phyloP scores from a whole-genome alignment of 805 yeast genomes.

The Tetrapisispora iriomotensis region DNA sequence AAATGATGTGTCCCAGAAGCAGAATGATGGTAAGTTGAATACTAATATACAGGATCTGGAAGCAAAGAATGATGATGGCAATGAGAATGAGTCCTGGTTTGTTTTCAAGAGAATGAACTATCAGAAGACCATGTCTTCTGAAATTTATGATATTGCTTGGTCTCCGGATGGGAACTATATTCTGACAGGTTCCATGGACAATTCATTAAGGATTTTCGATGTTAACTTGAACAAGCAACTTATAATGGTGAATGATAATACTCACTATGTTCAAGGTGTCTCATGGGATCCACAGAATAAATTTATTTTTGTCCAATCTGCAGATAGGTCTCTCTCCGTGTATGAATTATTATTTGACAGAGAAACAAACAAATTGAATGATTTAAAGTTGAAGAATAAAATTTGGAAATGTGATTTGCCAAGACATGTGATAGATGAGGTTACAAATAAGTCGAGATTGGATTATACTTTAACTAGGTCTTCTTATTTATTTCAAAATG shows the following conservation, averaged over 20 bases:
- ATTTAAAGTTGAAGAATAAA: conserved; percentile 29
- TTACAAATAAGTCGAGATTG: not conserved
- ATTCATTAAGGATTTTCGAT: conserved; percentile 59
- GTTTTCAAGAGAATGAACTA: conserved; percentile 36
- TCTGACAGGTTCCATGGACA: conserved; percentile 90
- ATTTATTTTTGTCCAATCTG: conserved; percentile 76
- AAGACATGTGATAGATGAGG: conserved; percentile 1
- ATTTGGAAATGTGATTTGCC: conserved; percentile 33
- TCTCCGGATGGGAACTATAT: conserved; percentile 72
- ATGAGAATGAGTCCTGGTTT: conserved; percentile 64
- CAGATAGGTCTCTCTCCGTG: conserved; percentile 76
- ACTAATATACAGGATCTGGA: not conserved
- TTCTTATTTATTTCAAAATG: conserved; percentile 57
- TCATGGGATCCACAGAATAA: conserved; percentile 86
- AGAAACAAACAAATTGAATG: conserved; percentile 8
- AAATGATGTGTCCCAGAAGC: conserved; percentile 41
- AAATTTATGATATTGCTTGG: conserved; percentile 89
- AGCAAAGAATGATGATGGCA: conserved; percentile 11
- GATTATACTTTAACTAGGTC: conserved; percentile 12
- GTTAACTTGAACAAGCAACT: conserved; percentile 27
- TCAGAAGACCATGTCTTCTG: conserved; percentile 43
- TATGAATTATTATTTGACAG: conserved; percentile 29
- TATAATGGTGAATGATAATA: conserved; percentile 52
- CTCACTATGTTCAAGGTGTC: conserved; percentile 91
- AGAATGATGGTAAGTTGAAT: conserved; percentile 2